Evolutionary conservation across 73 alveolate species (phyloP), one percentile per base, ranked within the genome.

Genomic region (Tetrahymena borealis): DNA sequence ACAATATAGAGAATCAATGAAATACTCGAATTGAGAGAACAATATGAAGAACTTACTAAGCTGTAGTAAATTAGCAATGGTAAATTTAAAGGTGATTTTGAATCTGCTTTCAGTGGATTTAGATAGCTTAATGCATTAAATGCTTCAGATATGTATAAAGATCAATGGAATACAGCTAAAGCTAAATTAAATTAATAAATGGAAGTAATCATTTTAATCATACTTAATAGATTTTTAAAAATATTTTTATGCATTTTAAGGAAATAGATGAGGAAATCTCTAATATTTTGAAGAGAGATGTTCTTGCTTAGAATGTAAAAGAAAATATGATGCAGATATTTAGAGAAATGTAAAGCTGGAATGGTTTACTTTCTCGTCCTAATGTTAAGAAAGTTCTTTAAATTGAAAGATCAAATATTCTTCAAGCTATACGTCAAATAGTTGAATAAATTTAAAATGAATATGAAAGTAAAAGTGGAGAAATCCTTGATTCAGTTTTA

Each of bases 331-430:
- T 97, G 33, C 93, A 96, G 43, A 93, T 94, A 11, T 91, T 97
- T 42, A 93, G 99, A 79, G 98, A 97, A 39, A 95, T 97, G 97
- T 95, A 97, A 78, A 96, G 98, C 91, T 97, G 99, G 98, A 96
- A 96, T 43, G 99, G 99, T 11, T 95, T 97, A 10, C 91, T 97
- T 28, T 78, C 97, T 42, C 93, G 97, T 90, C 96, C 92, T 18
- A 91, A 97, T 35, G 95, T 97, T 92, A 93, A 96, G 91, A 95
- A 92, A 93, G 97, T 95, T 18, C 96, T 97, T 35, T 85, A 94
- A 28, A 90, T 38, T 32, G 99, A 97, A 79, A 94, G 99, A 92
- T 97, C 95, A 78, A 92, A 95, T 32, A 79, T 97, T 32, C 92
- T 97, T 28, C 93, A 96, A 38, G 91, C 97, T 35, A 78, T 97